These are phyloP conservation scores for Acanthamoeba lenticulata DNA, from an alignment of 208 protist species.

Conservation along the genomic window DNA sequence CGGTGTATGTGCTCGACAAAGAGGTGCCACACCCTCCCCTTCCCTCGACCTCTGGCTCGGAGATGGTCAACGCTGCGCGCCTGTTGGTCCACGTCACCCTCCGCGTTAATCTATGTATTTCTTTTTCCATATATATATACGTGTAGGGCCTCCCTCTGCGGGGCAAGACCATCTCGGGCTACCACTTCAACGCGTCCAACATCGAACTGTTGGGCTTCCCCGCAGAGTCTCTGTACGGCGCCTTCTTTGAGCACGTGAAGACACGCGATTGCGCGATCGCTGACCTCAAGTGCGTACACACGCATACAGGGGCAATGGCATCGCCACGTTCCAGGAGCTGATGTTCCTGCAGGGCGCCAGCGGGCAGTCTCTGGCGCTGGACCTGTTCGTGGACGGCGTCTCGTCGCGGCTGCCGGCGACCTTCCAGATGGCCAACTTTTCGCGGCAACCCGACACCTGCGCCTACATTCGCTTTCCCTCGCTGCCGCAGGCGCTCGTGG, in stretches of 20 bases:
- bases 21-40: background rate
- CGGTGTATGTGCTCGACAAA: background rate
- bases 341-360: background rate
- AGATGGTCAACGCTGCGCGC: background rate
- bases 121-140: background rate
- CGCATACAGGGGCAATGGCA: background rate
- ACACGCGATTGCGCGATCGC: background rate
- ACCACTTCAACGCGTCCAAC: background rate
- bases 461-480: background rate
- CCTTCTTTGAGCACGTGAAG: background rate
- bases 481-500: background rate
- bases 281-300: background rate
- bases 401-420: background rate
- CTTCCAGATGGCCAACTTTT: background rate
- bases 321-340: conserved; percentile 2
- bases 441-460: background rate
- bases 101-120: too few species aligned
- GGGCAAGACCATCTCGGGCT: background rate
- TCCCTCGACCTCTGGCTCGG: background rate
- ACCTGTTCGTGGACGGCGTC: background rate
- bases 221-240: background rate
- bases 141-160: background rate
- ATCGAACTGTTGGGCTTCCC: background rate
- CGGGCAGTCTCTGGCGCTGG: background rate
- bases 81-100: background rate